Percentiles rank a stretch among this genome's conserved stretches.
Conservation (phyloP, 2,329 filamentous ascomycete genomes). For the Trichophyton equinum region DNA sequence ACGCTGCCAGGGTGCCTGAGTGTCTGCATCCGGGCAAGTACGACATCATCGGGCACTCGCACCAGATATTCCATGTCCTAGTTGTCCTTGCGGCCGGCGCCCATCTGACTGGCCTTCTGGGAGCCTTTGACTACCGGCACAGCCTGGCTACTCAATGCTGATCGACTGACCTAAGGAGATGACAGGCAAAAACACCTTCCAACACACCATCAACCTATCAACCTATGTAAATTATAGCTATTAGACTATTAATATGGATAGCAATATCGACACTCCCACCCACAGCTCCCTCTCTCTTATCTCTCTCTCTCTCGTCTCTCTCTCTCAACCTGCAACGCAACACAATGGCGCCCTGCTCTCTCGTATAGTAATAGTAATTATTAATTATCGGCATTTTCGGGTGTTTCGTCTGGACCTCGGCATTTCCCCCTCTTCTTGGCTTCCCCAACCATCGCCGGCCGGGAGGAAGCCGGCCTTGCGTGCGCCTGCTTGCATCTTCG, state of each 20-base stretch:
- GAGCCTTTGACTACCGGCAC: slow-evolving; percentile 80
- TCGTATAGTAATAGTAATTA: no score
- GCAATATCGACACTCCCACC: background rate
- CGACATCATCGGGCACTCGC: slow-evolving; percentile 85
- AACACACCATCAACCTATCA: no score
- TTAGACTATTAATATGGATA: background rate
- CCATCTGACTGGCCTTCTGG: slow-evolving; percentile 68
- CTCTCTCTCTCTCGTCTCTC: background rate
- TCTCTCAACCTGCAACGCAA: background rate
- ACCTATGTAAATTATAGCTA: background rate
- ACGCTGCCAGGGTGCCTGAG: slow-evolving; percentile 78
- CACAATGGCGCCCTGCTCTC: background rate
- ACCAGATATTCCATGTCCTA: slow-evolving; percentile 90
- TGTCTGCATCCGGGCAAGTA: slow-evolving; percentile 62
- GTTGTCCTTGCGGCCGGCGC: slow-evolving; percentile 70
- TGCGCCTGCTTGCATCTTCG: background rate
- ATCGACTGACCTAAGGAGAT: background rate
- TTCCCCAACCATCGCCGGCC: background rate
- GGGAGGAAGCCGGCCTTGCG: background rate
- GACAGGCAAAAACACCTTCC: no score
- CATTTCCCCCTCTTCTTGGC: background rate
- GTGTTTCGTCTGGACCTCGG: background rate
- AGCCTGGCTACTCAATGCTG: slow-evolving; percentile 43
- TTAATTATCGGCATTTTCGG: background rate
- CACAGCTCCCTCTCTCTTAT: background rate